Evolutionary conservation across 2,329 filamentous ascomycete genomes (phyloP).

Genomic region (Drechslerella coelobrocha): DNA sequence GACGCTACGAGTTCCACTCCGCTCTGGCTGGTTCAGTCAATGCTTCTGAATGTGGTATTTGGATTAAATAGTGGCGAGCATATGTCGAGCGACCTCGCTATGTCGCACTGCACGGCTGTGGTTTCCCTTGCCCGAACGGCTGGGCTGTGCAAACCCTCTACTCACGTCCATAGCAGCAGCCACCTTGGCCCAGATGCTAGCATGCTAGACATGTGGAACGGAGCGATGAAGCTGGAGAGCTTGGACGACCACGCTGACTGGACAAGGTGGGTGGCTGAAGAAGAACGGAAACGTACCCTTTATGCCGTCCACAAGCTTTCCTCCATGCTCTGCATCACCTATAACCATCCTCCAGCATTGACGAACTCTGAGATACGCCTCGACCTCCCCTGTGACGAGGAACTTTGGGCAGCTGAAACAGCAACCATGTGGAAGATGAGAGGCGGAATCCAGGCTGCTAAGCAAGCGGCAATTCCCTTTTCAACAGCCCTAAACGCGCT

Average conservation of each 20-base stretch:
- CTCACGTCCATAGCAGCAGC: slow-evolving; percentile 56
- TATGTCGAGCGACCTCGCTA: slow-evolving; percentile 86
- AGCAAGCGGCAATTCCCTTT: slow-evolving; percentile 77
- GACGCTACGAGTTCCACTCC: slow-evolving; percentile 70
- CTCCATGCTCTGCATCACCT: slow-evolving; percentile 86
- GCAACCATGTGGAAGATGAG: slow-evolving; percentile 80
- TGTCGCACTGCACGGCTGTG: slow-evolving; percentile 86
- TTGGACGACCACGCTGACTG: slow-evolving; percentile 74
- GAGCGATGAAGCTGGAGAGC: slow-evolving; percentile 54
- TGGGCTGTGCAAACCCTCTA: slow-evolving; percentile 68
- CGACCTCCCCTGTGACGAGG: slow-evolving; percentile 90
- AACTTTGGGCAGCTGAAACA: slow-evolving; percentile 83
- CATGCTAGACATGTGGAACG: slow-evolving; percentile 58
- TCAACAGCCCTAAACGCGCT: slow-evolving; percentile 81
- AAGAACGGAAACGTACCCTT: slow-evolving; percentile 91
- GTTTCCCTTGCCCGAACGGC: slow-evolving; percentile 90
- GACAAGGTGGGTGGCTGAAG: slow-evolving; percentile 84
- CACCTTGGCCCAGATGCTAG: slow-evolving; percentile 58
- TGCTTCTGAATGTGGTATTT: slow-evolving; percentile 95
- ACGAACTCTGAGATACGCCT: slow-evolving; percentile 92
- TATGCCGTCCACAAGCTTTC: slow-evolving; percentile 91
- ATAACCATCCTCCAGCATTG: slow-evolving; percentile 88
- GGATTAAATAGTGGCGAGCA: slow-evolving; percentile 94
- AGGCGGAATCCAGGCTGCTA: slow-evolving; percentile 73
- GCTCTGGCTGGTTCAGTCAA: slow-evolving; percentile 93